A percentile compares a stretch with the other conserved stretches of the same genome.
Conservation (phyloP, 1,284 basidiomycete genomes). For the Heterobasidion irregulare region DNA sequence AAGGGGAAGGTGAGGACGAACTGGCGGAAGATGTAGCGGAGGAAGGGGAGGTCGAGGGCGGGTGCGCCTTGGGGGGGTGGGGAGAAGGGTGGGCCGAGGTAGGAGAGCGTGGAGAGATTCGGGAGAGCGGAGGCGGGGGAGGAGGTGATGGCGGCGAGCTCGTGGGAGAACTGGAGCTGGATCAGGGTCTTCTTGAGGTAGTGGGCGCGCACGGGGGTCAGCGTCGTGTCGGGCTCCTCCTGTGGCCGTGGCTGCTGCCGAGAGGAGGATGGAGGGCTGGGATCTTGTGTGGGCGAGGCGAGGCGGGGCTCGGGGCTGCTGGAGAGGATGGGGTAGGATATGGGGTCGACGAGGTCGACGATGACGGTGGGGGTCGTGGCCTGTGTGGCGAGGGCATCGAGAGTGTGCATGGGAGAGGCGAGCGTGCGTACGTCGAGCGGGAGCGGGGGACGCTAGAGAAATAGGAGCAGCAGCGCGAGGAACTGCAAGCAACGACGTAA, state of each 20-base stretch:
- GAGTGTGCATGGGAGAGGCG: too few species aligned
- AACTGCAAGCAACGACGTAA: too few species aligned
- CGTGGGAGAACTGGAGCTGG: slow-evolving; percentile 73
- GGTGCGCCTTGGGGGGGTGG: slow-evolving; percentile 58
- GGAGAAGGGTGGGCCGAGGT: slow-evolving; percentile 81
- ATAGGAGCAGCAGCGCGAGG: too few species aligned
- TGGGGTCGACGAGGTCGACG: not conserved
- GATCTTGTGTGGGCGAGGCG: not conserved
- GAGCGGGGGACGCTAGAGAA: too few species aligned
- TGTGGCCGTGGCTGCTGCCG: not conserved
- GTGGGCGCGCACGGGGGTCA: slow-evolving; percentile 73
- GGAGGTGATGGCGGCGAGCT: slow-evolving; percentile 66
- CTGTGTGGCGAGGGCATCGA: too few species aligned
- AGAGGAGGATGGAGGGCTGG: not conserved
- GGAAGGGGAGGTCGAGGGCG: slow-evolving; percentile 71
- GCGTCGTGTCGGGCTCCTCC: slow-evolving; percentile 6
- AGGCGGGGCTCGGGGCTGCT: not conserved
- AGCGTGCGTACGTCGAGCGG: too few species aligned
- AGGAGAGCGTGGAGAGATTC: slow-evolving; percentile 70
- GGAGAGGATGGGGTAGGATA: not conserved
- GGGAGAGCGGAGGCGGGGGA: slow-evolving; percentile 26
- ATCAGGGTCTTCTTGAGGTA: slow-evolving; percentile 96
- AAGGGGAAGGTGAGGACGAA: slow-evolving; percentile 93
- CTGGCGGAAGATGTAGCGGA: slow-evolving; percentile 84
- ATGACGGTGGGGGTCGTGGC: too few species aligned